phyloP scores from a whole-genome alignment of 2,329 filamentous ascomycete genomes.

The Blastomyces percursus region DNA sequence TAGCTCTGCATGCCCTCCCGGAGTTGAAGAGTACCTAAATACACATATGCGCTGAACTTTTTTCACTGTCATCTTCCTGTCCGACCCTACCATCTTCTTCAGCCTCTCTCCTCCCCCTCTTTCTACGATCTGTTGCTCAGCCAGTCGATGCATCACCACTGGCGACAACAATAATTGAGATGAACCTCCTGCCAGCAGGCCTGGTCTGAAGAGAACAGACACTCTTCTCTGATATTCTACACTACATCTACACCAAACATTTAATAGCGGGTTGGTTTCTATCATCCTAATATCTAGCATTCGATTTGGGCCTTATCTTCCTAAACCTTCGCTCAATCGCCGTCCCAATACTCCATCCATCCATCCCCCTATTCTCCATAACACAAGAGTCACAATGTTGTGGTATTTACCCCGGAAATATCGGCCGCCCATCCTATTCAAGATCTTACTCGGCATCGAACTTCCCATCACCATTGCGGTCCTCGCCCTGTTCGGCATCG shows the following conservation, averaged over 20 bases:
- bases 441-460: constrained; percentile 45
- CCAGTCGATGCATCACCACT: background rate
- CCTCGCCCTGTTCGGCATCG: constrained; percentile 51
- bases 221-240: background rate
- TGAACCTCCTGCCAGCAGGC: constrained; percentile 10
- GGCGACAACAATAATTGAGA: background rate
- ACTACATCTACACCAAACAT: background rate
- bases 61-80: background rate
- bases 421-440: constrained; percentile 42
- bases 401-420: constrained; percentile 42
- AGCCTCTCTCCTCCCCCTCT: background rate
- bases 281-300: background rate
- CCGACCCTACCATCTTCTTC: background rate
- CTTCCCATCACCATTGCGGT: constrained; percentile 47
- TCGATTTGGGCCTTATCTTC: background rate
- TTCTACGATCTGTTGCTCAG: background rate
- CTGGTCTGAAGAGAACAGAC: constrained; percentile 9
- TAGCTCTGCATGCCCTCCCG: background rate
- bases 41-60: background rate
- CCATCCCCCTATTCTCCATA: background rate
- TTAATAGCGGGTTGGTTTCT: background rate
- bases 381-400: constrained; percentile 1
- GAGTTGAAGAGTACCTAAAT: background rate
- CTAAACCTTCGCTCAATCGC: background rate
- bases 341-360: background rate